Percentiles rank a stretch among this genome's conserved stretches.
These are phyloP conservation scores for Suillus subalutaceus DNA, from an alignment of 768 basidiomycete species.

Conservation along the genomic window DNA sequence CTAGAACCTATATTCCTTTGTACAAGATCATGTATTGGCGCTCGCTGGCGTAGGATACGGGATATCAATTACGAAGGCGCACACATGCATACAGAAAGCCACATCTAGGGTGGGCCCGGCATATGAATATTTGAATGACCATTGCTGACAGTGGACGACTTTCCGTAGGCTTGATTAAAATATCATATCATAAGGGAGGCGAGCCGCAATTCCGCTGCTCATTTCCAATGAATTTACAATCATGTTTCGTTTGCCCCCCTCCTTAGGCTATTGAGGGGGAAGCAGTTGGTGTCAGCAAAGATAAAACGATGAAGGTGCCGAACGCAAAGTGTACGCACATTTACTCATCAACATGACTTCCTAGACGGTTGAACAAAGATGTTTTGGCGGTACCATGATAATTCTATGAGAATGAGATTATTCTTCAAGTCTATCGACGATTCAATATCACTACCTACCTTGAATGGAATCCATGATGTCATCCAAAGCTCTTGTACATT, in stretches of 20 bases:
- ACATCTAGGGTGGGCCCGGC: too few relatives aligned
- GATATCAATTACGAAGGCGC: background rate
- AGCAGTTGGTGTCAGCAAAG: too few relatives aligned
- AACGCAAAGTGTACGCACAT: background rate
- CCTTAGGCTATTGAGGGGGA: too few relatives aligned
- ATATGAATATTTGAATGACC: too few relatives aligned
- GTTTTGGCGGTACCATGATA: constrained; percentile 77
- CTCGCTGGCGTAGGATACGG: background rate
- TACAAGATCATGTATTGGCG: background rate
- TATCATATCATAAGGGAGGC: too few relatives aligned
- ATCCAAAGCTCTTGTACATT: constrained; percentile 65
- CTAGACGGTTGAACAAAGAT: constrained; percentile 48
- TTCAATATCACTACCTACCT: constrained; percentile 43
- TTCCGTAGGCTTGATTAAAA: too few relatives aligned
- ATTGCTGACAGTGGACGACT: too few relatives aligned
- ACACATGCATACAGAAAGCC: background rate
- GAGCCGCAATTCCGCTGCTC: too few relatives aligned
- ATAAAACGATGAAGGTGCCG: too few relatives aligned
- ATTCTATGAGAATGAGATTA: constrained; percentile 47
- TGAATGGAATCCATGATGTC: constrained; percentile 79
- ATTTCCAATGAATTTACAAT: too few relatives aligned
- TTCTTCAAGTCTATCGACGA: constrained; percentile 12
- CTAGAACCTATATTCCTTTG: background rate
- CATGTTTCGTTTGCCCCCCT: too few relatives aligned
- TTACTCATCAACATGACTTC: background rate